Base-by-base conservation (phyloP, 176 grass and related monocot species). In the Carex littledalei region DNA sequence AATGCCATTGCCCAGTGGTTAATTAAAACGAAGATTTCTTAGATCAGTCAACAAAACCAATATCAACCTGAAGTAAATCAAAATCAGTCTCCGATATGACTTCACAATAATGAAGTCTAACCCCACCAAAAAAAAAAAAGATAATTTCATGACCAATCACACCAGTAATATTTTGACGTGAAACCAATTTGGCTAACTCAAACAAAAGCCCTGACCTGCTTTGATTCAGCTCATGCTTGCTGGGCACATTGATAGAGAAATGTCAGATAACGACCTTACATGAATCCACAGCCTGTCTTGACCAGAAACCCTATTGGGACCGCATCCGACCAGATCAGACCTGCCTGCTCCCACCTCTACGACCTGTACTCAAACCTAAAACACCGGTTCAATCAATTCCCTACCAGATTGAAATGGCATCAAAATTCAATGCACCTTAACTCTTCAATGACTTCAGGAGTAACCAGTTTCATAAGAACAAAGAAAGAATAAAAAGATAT, bases 401-500 rank as follows among this genome's bases (percentile, higher is more conserved):
- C 65, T 79, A 84, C 70, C 41, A 84, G 58, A 81, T 41, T 63
- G 84, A 78, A 57, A 59, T 3, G 18, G 1, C 16, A 81, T n/a
- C 63, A 45, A 26, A 3, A 22, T 4, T n/a, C n/a, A 37, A 89
- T 39, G 39, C 67, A 66, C 16, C 15, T 50, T 54, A 85, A 85
- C 67, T 98, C 89, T 70, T 89, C 83, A 73, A 95, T 57, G 73
- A 68, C 85, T 80, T 94, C 80, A 83, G 82, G 21, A 8, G 87
- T 81, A 67, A 86, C 85, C 89, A 94, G 80, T 60, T 45, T 56
- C 68, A 72, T 41, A 84, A 75, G 34, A 18, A 41, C 67, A 70
- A 71, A 70, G 68, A 74, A 35, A 47, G 32, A 83, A 21, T 53
- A 69, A 37, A 64, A n/a, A n/a, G n/a, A n/a, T n/a, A n/a, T n/a